Evolutionary conservation across 257 asterid genomes (phyloP).

Genomic region (Primulina eburnea): DNA sequence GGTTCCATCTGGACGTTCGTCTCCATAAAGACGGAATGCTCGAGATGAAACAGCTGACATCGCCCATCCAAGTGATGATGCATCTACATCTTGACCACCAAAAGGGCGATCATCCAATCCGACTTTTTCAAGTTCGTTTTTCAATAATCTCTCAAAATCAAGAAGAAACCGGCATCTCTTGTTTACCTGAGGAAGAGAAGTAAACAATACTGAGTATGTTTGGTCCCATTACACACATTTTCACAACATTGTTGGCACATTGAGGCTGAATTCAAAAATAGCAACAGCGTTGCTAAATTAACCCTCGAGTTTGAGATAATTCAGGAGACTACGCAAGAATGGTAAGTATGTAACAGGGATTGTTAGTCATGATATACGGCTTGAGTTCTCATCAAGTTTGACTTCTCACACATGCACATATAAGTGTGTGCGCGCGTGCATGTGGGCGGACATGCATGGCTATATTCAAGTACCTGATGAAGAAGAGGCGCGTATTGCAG

Average conservation of each 20-base stretch:
- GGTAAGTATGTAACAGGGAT: neutral
- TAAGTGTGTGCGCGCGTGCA: too few species aligned
- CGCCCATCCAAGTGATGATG: slow-evolving; percentile 98
- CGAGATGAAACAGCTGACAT: slow-evolving; percentile 97
- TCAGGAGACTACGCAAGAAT: neutral
- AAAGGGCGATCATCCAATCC: slow-evolving; percentile 63
- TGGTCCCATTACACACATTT: neutral
- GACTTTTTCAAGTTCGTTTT: slow-evolving; percentile 47
- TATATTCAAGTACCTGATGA: slow-evolving; percentile 61
- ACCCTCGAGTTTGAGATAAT: neutral
- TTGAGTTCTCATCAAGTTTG: neutral
- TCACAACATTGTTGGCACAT: neutral
- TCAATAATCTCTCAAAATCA: slow-evolving; percentile 64
- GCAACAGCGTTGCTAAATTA: neutral
- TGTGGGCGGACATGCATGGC: neutral
- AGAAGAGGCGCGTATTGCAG: slow-evolving; percentile 96
- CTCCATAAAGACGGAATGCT: slow-evolving; percentile 82
- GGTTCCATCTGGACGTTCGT: slow-evolving; percentile 61
- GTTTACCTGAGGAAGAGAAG: slow-evolving; percentile 53
- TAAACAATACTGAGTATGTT: slow-evolving; percentile 12
- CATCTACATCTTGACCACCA: slow-evolving; percentile 71
- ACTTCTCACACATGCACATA: neutral
- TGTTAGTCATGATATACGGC: neutral
- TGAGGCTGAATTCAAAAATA: slow-evolving; percentile 2
- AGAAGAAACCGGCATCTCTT: slow-evolving; percentile 95